Conservation (phyloP, 2,329 filamentous ascomycete genomes). For the Hypoxylon sp. region DNA sequence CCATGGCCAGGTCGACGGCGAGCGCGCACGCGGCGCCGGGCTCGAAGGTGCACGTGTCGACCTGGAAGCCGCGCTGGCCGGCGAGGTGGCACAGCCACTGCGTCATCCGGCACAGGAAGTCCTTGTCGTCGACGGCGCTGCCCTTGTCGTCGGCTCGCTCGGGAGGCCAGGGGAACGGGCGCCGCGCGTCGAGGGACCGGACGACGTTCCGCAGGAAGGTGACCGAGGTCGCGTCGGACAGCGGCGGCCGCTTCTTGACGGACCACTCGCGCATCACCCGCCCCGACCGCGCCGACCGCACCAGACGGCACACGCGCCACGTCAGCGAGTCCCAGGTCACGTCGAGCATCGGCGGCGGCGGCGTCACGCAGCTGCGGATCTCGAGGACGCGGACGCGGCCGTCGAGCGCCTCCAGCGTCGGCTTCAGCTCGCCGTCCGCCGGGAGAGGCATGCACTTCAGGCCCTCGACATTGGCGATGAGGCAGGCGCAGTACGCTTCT, state of each 20-base stretch:
- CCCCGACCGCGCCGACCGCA: not conserved
- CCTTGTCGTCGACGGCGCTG: constrained; percentile 19
- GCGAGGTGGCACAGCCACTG: constrained; percentile 38
- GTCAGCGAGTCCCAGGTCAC: constrained; percentile 39
- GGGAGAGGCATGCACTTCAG: constrained; percentile 11
- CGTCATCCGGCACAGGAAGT: constrained; percentile 17
- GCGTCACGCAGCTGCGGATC: constrained; percentile 13
- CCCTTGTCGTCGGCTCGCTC: constrained; percentile 11
- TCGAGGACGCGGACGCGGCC: constrained; percentile 36
- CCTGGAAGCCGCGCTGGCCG: constrained; percentile 24
- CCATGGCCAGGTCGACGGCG: constrained; percentile 24
- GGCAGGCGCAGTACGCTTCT: constrained; percentile 35
- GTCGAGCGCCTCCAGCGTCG: constrained; percentile 33
- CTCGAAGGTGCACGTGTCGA: constrained; percentile 24
- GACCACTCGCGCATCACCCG: not conserved
- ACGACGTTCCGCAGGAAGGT: constrained; percentile 27
- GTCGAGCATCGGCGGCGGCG: constrained; percentile 39
- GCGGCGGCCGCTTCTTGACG: constrained; percentile 10
- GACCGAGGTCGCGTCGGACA: constrained; percentile 17
- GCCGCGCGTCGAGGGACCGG: constrained; percentile 5
- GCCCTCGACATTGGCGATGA: constrained; percentile 39
- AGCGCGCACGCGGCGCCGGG: constrained; percentile 25
- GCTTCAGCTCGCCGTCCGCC: not conserved
- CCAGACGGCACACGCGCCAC: constrained; percentile 35
- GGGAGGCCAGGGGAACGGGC: constrained; percentile 15